Base-by-base conservation (phyloP, 2,329 filamentous ascomycete genomes). In the Fusarium sp. region DNA sequence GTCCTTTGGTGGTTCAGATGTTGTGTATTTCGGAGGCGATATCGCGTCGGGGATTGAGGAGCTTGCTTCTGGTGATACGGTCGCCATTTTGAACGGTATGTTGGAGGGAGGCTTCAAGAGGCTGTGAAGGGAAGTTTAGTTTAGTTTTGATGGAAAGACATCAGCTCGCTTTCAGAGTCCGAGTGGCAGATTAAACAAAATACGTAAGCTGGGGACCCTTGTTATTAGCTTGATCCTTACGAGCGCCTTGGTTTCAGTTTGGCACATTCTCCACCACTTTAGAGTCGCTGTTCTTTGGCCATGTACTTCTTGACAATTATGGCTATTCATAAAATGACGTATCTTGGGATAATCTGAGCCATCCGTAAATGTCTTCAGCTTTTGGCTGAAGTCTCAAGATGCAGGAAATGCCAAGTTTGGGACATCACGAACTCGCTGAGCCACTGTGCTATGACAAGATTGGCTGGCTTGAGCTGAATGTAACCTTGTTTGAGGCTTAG, bases 21-120 rank as follows among this genome's bases (percentile, higher is more conserved):
- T 58, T 21, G 58, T 59, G 54, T 74, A 74, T 23, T 64, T 67
- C 11, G 72, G 72, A 41, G 72, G 72, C 16, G 72, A 72, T 15
- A 74, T 70, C 3, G 35, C 29, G 35, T 57, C 50, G 2, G 46
- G 49, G 8, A 50, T 54, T 16, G 54, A 59, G 2, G 65, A 55
- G 31, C 37, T 65, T 23, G 63, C 39, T 43, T 64, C 67, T 39
- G 64, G 64, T 5, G 64, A 67, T 23, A 61, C 56, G 21, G 54
- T 23, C n/a, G 62, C 42, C 63, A 62, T 68, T 23, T 63, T 29
- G 43, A 33, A 33, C 8, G 43, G 35, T 6, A 15, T 16, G 12
- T 53, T 37, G 31, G 20, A 10, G 20, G 24, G 15, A 44, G 35
- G 24, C 11, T 28, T 16, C 3, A 24, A 8, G 23, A 41, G 61